Evolutionary conservation across 768 basidiomycete species (phyloP), one percentile per base, ranked within the genome.

Genomic region (Termitomyces sp.): DNA sequence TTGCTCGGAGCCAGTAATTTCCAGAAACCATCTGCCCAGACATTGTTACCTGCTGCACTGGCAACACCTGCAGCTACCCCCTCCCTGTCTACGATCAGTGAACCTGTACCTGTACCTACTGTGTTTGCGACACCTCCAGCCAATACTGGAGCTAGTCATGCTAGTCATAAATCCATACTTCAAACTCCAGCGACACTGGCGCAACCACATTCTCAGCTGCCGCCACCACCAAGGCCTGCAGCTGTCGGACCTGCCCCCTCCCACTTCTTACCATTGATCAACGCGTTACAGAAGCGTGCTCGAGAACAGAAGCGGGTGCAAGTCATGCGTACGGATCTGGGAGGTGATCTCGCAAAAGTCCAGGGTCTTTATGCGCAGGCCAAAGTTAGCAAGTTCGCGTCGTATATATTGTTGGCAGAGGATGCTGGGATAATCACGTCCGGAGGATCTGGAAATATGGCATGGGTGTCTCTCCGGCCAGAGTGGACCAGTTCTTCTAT

Each of bases 381-480:
- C 14, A 62, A 60, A 14, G 65, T 67, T 13, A 52, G 58, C 18
- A 66, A 54, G 16, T 71, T 71, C 43, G 54, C 60, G 6, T 55
- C 62, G 20, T 71, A 65, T 33, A 60, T 67, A 6, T 26, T 58
- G n/a, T 47, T 66, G 54, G 70, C 70, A 10, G 62, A 57, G 40
- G 57, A 61, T 10, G 63, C 61, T 18, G 65, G 63, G n/a, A 58
- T 71, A 35, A 60, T 70, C 22, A 55, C 54, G 10, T 53, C 59
- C 24, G 66, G 67, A 16, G 68, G 66, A n/a, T 33, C 26, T 3
- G 63, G 61, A 36, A 59, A 55, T 38, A 46, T 60, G 26, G 52
- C 61, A 16, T 69, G 70, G 69, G 63, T 71, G 24, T 43, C 59
- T 22, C 56, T 66, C 9, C 55, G 62, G 13, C 62, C 62, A n/a